phyloP scores from a whole-genome alignment of 73 alveolate genomes.

The Urostyla sp. region DNA sequence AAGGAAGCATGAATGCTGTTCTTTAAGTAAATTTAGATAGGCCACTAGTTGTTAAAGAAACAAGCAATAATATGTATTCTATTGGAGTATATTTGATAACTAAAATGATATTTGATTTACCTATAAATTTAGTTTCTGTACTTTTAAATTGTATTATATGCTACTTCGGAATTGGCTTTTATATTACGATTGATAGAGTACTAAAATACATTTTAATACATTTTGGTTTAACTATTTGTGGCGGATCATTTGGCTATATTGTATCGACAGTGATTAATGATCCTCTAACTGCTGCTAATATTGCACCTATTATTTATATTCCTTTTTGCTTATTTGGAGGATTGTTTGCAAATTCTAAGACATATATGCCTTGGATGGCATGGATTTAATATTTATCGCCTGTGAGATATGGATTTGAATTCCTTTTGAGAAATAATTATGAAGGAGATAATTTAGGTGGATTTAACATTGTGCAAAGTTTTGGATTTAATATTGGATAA shows the following conservation, averaged over 20 bases:
- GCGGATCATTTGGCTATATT: slow-evolving; percentile 72
- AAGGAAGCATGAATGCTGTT: slow-evolving; percentile 5
- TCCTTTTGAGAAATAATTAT: slow-evolving; percentile 47
- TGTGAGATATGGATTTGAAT: slow-evolving; percentile 72
- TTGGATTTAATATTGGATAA: slow-evolving; percentile 20
- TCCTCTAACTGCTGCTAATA: slow-evolving; percentile 59
- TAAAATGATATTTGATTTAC: slow-evolving; percentile 62
- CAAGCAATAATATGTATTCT: slow-evolving; percentile 60
- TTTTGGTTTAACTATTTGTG: neutral
- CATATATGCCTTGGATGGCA: slow-evolving; percentile 63
- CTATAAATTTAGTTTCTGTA: neutral
- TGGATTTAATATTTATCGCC: slow-evolving; percentile 86
- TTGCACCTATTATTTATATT: slow-evolving; percentile 66
- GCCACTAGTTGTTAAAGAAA: slow-evolving; percentile 76
- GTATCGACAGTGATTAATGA: slow-evolving; percentile 63
- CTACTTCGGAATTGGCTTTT: slow-evolving; percentile 55
- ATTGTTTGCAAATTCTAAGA: slow-evolving; percentile 62
- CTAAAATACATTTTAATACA: neutral
- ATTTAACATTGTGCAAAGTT: neutral
- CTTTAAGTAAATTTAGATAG: slow-evolving; percentile 82
- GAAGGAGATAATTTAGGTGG: neutral
- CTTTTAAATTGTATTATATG: neutral
- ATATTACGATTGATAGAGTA: neutral
- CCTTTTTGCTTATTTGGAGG: slow-evolving; percentile 82
- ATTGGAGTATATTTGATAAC: slow-evolving; percentile 64